Evolutionary conservation across 768 basidiomycete species (phyloP), one percentile per base, ranked within the genome.

Genomic region (Auricularia heimuer): DNA sequence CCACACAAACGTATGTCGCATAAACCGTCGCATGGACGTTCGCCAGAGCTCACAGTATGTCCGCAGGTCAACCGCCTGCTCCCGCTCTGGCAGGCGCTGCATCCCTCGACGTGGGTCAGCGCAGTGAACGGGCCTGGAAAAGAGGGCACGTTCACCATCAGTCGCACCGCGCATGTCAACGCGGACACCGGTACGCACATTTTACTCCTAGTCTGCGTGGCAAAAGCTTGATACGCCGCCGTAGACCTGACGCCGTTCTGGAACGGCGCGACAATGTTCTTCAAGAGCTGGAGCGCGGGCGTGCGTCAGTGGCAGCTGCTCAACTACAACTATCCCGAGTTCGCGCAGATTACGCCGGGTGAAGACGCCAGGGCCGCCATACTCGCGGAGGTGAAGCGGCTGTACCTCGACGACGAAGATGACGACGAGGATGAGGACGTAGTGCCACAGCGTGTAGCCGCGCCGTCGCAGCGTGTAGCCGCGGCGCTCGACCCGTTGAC

Each of bases 291-390:
- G 0, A 70, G 70, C 6, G 68, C 74, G 4, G 67, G 64, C 24
- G 29, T 61, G 58, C 63, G 69, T 1, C 71, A 74, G 42, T 75
- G 75, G 7, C 65, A 75, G 4, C 68, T 67, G 8, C 70, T 83
- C 16, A 74, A 77, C 36, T 84, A 83, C 67, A 75, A 79, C 1
- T 83, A 83, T 69, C 82, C 82, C 11, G 82, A 83, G 44, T 82
- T 83, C 79, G 62, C 73, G 72, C 8, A 73, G 80, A 39, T 65
- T 18, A 11, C n/a, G 35, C 29, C 61, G 16, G 29, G 58, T n/a
- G 14, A 35, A 21, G 34, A 44, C 16, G 61, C 58, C 8, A 14
- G 51, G 37, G n/a, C 33, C 10, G 34, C 34, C 54, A 37, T 58
- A 37, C 54, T 34, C 54, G 45, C 58, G 10, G 54, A 56, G 4